A percentile compares a stretch with the other conserved stretches of the same genome.
Conservation (phyloP, 2,329 filamentous ascomycete genomes). For the Gremmenia infestans region DNA sequence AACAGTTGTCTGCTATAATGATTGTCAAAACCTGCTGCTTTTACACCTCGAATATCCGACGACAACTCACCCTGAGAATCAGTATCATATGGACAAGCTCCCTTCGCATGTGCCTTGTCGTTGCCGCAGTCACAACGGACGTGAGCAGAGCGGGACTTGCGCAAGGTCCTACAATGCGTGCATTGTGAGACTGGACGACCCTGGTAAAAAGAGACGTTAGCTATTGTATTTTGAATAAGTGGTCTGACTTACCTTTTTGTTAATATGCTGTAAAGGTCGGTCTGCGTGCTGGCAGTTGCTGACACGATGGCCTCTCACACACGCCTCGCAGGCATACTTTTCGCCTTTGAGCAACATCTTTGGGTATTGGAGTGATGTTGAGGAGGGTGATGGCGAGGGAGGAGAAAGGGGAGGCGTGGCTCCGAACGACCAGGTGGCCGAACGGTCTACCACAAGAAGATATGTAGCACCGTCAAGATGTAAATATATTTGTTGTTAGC, state of each 20-base stretch:
- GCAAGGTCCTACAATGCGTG: conserved; percentile 89
- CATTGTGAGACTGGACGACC: conserved; percentile 97
- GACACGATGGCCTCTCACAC: conserved; percentile 95
- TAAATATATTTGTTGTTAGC: conserved; percentile 24
- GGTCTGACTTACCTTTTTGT: conserved; percentile 61
- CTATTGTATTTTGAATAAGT: background rate
- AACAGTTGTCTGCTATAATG: conserved; percentile 54
- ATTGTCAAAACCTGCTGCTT: conserved; percentile 30
- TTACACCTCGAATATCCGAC: conserved; percentile 19
- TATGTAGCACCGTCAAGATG: conserved; percentile 25
- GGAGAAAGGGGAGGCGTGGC: conserved; percentile 10
- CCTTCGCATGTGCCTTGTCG: conserved; percentile 67
- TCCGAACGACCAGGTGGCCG: conserved; percentile 26
- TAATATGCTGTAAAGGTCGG: conserved; percentile 87
- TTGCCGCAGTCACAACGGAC: conserved; percentile 96
- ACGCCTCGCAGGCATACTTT: conserved; percentile 90
- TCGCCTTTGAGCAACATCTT: conserved; percentile 85
- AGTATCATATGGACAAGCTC: conserved; percentile 50
- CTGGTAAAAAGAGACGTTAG: conserved; percentile 22
- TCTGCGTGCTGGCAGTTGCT: conserved; percentile 97
- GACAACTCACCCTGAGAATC: conserved; percentile 34
- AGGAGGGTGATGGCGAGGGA: conserved; percentile 10
- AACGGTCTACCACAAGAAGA: conserved; percentile 20
- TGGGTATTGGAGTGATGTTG: conserved; percentile 24
- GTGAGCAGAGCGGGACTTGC: conserved; percentile 92